Conservation (phyloP, 768 basidiomycete species). For the Tricholoma matsutake region DNA sequence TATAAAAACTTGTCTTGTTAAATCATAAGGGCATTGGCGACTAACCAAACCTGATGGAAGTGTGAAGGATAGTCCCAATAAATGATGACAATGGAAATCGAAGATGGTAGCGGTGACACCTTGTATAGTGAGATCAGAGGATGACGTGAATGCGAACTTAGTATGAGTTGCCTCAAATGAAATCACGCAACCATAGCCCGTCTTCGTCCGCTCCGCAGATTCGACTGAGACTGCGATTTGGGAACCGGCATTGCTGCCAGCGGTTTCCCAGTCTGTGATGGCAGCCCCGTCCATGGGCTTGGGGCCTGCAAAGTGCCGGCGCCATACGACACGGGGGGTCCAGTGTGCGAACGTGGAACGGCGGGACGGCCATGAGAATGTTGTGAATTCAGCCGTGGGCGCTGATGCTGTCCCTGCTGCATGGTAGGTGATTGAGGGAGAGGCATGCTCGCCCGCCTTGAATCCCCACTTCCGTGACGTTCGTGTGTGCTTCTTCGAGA, state of each 20-base stretch:
- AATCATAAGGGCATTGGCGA: background rate
- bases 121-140: background rate
- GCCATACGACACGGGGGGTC: conserved; percentile 15
- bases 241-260: conserved; percentile 25
- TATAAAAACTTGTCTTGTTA: background rate
- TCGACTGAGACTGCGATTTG: conserved; percentile 5
- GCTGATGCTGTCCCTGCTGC: conserved; percentile 5
- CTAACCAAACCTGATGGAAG: background rate
- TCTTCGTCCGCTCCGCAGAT: background rate
- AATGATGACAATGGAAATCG: background rate
- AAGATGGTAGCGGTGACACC: background rate
- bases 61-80: background rate
- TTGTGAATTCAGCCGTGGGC: conserved; percentile 10
- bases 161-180: background rate
- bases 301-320: conserved; percentile 28
- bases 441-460: conserved; percentile 23
- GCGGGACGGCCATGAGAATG: conserved; percentile 14
- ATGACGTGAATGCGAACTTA: background rate
- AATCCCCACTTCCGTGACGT: conserved; percentile 19
- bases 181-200: conserved; percentile 4
- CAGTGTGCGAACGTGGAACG: conserved; percentile 26
- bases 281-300: conserved; percentile 44
- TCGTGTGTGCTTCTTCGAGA: conserved; percentile 19
- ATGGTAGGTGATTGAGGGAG: conserved; percentile 8
- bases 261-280: conserved; percentile 29